phyloP scores from a whole-genome alignment of 805 yeast genomes.

The Saturnispora ahearnii region DNA sequence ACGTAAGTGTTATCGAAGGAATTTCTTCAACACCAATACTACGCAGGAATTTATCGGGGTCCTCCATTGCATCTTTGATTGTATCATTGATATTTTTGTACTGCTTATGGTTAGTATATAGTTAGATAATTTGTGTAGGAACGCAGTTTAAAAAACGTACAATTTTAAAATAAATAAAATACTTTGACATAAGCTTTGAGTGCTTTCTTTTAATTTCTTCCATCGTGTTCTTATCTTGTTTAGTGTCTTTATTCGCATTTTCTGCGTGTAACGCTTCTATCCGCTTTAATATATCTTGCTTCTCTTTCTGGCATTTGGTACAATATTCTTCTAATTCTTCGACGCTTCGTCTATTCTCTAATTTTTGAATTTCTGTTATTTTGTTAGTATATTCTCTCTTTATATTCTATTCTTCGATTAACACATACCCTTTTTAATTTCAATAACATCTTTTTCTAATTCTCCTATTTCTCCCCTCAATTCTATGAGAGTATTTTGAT shows the following conservation, averaged over 20 bases:
- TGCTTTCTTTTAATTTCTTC: neutral
- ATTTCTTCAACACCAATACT: constrained; percentile 9
- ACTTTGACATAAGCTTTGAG: neutral
- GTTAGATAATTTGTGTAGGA: neutral
- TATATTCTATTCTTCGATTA: neutral
- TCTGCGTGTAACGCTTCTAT: neutral
- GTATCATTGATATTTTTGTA: constrained; percentile 6
- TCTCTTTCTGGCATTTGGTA: neutral
- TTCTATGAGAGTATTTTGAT: constrained; percentile 2
- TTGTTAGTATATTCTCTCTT: neutral
- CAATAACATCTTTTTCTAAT: neutral
- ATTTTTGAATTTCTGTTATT: constrained; percentile 2
- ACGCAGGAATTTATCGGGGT: constrained; percentile 5
- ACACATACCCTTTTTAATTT: constrained; percentile 1
- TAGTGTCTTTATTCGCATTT: neutral
- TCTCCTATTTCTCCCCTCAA: neutral
- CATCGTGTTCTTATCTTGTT: neutral
- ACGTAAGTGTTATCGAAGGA: neutral
- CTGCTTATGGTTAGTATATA: constrained; percentile 1
- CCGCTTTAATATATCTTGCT: neutral
- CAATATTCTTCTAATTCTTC: neutral
- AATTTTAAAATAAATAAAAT: neutral
- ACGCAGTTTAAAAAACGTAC: neutral
- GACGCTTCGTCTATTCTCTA: constrained; percentile 1
- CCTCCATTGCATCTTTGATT: constrained; percentile 13